Conservation (phyloP, 495 filamentous ascomycete species). For the Talaromyces trachyspermus region DNA sequence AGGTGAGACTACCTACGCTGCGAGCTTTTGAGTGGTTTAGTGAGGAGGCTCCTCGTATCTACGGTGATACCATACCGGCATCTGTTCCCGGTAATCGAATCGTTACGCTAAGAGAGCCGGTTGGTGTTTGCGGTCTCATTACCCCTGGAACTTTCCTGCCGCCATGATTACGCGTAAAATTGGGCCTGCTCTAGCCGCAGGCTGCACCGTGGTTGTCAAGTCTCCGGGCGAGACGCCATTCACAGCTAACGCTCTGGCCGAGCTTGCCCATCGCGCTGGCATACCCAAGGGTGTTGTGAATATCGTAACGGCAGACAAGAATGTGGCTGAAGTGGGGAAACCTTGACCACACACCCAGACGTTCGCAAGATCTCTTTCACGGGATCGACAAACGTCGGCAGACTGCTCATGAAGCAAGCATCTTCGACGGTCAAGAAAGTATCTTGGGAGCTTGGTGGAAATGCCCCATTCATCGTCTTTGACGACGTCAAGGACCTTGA, state of each 20-base stretch:
- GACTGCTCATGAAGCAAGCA: constrained; percentile 43
- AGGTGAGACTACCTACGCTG: constrained; percentile 66
- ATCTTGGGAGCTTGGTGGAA: constrained; percentile 47
- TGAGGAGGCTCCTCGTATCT: constrained; percentile 65
- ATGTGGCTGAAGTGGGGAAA: constrained; percentile 35
- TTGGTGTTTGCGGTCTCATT: constrained; percentile 30
- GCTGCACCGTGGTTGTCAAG: constrained; percentile 45
- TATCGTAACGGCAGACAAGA: constrained; percentile 36
- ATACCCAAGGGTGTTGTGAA: constrained; percentile 44
- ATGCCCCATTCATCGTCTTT: constrained; percentile 49
- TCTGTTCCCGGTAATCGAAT: constrained; percentile 36
- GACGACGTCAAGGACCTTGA: constrained; percentile 44
- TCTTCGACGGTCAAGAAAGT: constrained; percentile 44
- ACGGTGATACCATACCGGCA: constrained; percentile 64
- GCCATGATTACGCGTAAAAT: constrained; percentile 85
- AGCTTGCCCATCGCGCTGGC: constrained; percentile 42
- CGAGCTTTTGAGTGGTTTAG: constrained; percentile 79
- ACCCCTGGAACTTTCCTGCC: constrained; percentile 73
- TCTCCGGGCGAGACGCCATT: constrained; percentile 43
- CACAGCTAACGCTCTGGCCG: constrained; percentile 36
- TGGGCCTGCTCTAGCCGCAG: constrained; percentile 48
- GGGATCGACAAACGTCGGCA: constrained; percentile 42
- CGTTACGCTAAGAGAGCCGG: constrained; percentile 25
- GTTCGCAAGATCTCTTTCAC: constrained; percentile 47
- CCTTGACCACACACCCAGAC: constrained; percentile 29